A percentile compares a stretch with the other conserved stretches of the same genome.
Evolutionary conservation across 306 rosid species (phyloP).

Genomic region (Purshia tridentata): DNA sequence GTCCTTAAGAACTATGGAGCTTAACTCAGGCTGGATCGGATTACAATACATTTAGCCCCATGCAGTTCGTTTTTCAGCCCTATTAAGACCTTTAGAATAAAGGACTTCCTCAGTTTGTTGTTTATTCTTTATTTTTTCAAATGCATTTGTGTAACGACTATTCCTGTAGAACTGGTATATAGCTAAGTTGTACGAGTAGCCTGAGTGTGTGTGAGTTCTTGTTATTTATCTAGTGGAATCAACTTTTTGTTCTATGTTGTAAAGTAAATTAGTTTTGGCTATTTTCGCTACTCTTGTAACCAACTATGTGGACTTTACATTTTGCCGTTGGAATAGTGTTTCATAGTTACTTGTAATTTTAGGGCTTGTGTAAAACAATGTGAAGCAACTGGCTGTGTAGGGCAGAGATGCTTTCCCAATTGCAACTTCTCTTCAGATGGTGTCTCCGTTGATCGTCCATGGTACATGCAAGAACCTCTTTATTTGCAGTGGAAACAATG

Average conservation of each 20-base stretch:
- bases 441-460: conserved; percentile 32
- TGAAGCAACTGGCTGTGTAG: conserved; percentile 62
- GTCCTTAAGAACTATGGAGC: not conserved
- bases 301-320: not conserved
- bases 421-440: conserved; percentile 52
- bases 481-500: conserved; percentile 59
- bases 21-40: not conserved
- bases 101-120: not conserved
- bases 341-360: conserved; percentile 7
- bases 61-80: not conserved
- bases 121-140: not conserved
- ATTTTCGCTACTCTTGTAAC: conserved; percentile 6
- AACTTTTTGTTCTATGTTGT: not conserved
- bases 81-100: not conserved
- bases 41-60: not conserved
- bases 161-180: not conserved
- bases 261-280: not conserved
- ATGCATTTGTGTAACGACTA: not conserved
- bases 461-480: conserved; percentile 59
- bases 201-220: not conserved
- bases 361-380: conserved; percentile 66
- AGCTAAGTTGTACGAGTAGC: not conserved
- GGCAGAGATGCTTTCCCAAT: conserved; percentile 53
- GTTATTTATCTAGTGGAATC: not conserved
- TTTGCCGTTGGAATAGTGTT: conserved; percentile 4